Evolutionary conservation across 2,329 filamentous ascomycete genomes (phyloP).

Genomic region (Colletotrichum cuscutae): DNA sequence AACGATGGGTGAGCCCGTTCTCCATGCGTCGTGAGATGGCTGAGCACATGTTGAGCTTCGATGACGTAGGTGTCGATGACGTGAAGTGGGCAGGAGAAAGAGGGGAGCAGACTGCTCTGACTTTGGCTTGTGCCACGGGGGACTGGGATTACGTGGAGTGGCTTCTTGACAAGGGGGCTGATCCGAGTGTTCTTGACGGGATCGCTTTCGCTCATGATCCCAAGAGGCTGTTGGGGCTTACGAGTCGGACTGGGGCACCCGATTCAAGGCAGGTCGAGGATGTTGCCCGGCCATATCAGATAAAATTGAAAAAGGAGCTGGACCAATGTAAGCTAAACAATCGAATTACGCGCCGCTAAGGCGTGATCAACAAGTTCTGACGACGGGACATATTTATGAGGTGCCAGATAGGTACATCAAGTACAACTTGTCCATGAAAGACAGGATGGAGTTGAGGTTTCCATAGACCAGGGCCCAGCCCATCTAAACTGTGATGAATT

Average conservation of each 20-base stretch:
- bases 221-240: neutral
- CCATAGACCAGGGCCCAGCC: too few species aligned
- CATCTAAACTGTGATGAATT: too few species aligned
- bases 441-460: too few species aligned
- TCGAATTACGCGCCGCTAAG: too few species aligned
- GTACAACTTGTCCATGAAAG: too few species aligned
- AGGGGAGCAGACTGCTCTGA: neutral
- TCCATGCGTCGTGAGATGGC: neutral
- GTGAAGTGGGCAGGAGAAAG: neutral
- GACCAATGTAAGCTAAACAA: too few species aligned
- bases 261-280: too few species aligned
- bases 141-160: conserved; percentile 3
- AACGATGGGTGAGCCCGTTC: neutral
- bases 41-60: neutral
- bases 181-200: neutral
- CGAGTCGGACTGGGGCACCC: too few species aligned
- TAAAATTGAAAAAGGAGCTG: neutral
- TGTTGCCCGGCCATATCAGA: neutral
- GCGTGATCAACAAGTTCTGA: too few species aligned
- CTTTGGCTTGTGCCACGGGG: neutral
- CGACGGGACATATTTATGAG: too few species aligned
- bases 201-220: neutral
- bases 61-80: neutral
- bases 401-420: too few species aligned
- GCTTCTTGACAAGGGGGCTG: conserved; percentile 5